Base-by-base conservation (phyloP, 2,329 filamentous ascomycete genomes). In the Aspergillus arachidicola region DNA sequence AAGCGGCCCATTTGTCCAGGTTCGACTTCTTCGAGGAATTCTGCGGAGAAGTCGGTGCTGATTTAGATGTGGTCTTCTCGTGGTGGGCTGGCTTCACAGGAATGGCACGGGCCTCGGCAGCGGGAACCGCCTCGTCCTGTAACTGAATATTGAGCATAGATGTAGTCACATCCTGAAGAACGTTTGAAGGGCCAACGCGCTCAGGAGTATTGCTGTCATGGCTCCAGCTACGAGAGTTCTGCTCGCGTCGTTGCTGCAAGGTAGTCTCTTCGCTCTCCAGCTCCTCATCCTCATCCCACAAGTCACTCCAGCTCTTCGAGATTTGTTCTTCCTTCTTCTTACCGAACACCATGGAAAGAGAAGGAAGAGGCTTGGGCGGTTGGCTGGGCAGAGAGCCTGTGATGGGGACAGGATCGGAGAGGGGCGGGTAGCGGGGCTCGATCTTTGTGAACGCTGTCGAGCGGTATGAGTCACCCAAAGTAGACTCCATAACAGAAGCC, bases 231-330 rank as follows among this genome's bases (percentile, higher is more conserved):
- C 91, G 86, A 61, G 89, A 87, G 75, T 93, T 92, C 72, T 91
- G 84, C 75, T 82, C 80, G 65, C 80, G 82, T 36, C 83, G 81
- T 67, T 88, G 82, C 78, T 90, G 86, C 30, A 91, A 80, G 6
- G 82, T 82, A 64, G 85, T 79, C 61, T 87, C 81, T 75, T 90
- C 86, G 67, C 85, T 87, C 71, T 90, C 86, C 41, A 85, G 83
- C 73, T 70, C 68, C 48, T 95, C 93, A 59, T 98, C 94, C 77
- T 98, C 94, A 63, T 98, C 94, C 90, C 93, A 97, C 78, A 98
- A 88, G 77, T 99, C 95, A 73, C 94, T 97, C 95, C 95, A 99
- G 83, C 95, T 98, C 89, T 98, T 98, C 61, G 95, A 97, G 55
- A 96, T 92, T 55, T 86, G 83, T 53, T 94, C 91, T 66, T 88